Percentiles rank a stretch among this genome's conserved stretches.
phyloP scores from a whole-genome alignment of 805 yeast species.

The Ogataea thermomethanolica region DNA sequence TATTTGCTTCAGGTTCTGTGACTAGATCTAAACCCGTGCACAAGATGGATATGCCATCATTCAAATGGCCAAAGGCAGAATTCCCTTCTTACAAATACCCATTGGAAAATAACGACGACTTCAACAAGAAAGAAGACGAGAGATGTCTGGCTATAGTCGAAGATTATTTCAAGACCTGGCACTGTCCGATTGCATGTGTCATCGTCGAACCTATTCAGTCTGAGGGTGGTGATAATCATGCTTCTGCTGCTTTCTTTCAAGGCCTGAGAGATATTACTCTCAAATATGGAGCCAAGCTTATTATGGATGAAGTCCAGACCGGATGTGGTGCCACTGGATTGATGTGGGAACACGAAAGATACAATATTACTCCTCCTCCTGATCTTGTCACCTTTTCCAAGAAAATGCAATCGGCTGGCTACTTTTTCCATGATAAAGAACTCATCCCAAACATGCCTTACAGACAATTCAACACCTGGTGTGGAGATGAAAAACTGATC shows the following conservation, averaged over 20 bases:
- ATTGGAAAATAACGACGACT: conserved; percentile 82
- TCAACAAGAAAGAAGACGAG: conserved; percentile 71
- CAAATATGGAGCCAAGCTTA: conserved; percentile 66
- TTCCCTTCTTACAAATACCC: conserved; percentile 73
- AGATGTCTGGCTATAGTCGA: conserved; percentile 79
- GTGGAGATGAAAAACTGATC: conserved; percentile 85
- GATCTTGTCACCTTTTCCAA: conserved; percentile 85
- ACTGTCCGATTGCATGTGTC: conserved; percentile 79
- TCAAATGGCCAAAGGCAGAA: conserved; percentile 96
- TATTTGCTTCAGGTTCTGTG: conserved; percentile 86
- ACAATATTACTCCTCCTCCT: conserved; percentile 69
- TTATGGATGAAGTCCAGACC: conserved; percentile 86
- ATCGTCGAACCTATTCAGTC: conserved; percentile 90
- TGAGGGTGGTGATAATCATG: conserved; percentile 92
- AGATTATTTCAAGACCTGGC: conserved; percentile 61
- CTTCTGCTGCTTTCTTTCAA: conserved; percentile 73
- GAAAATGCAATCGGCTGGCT: conserved; percentile 88
- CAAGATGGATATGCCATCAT: conserved; percentile 88
- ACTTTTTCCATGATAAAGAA: conserved; percentile 72
- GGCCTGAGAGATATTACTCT: conserved; percentile 73
- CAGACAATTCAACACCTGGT: conserved; percentile 93
- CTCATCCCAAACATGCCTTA: conserved; percentile 73
- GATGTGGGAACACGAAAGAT: conserved; percentile 88
- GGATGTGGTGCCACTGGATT: conserved; percentile 87
- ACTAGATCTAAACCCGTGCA: conserved; percentile 95